Base-by-base conservation (phyloP, 1,139 yeast genomes). In the Hyphopichia pseudoburtonii region DNA sequence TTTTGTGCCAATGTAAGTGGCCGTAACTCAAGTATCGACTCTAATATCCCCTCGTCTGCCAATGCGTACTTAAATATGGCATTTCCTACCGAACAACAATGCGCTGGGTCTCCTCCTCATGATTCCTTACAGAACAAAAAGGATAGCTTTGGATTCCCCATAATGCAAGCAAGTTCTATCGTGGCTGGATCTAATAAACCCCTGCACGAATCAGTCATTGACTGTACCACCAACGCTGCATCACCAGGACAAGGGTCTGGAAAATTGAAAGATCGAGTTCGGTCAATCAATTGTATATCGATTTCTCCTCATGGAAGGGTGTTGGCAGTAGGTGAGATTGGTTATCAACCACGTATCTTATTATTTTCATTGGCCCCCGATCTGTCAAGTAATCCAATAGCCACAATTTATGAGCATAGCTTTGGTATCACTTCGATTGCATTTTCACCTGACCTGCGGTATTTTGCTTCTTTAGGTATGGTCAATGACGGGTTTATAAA, bases 251-350 rank as follows among this genome's bases (percentile, higher is more conserved):
- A 15, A 16, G 3, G 18, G 15, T n/a, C 11, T 27, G 29, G 18
- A 5, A 65, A 64, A 40, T 39, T 63, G 17, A 68, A 66, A 40
- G 74, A 75, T 39, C 65, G 71, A 40, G 76, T 80, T 28, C 66
- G 83, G 39, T 63, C 78, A 0, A 68, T 81, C 19, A 72, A 73
- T 37, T 76, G 84, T 41, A 57, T 82, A 10, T 73, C 82, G 1
- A 55, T 82, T 7, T 73, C 86, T 0, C 78, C 83, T 0, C 73
- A 76, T 49, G 67, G 64, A 30, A 65, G 56, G 35, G 46, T 77
- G 10, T 53, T 83, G 31, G 88, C 87, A 0, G 75, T 80, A 5
- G 90, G 89, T 1, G 89, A 83, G 50, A 57, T 69, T 0, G 89
- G 89, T 0, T 79, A 80, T 45, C 78, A 72, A 43, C 89, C 90